A percentile compares a stretch with the other conserved stretches of the same genome.
Conservation (phyloP, 176 grass and related monocot genomes). For the Saccharum officinarum region DNA sequence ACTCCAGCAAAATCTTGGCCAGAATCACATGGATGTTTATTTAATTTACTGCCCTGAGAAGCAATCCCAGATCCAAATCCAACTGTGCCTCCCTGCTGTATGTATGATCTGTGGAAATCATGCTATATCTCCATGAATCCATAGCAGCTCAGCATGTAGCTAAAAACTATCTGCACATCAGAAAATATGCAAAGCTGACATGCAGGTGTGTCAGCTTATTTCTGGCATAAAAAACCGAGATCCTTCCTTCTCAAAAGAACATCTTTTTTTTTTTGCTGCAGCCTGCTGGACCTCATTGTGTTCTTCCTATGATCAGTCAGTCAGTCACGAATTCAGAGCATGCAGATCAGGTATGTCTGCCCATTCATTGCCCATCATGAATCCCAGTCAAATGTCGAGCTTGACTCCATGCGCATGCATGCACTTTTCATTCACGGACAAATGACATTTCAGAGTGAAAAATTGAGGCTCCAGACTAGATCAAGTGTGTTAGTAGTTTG, state of each 20-base stretch:
- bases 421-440: not conserved
- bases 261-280: not conserved
- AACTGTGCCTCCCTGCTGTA: conserved; percentile 5
- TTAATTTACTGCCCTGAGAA: conserved; percentile 33
- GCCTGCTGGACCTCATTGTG: not conserved
- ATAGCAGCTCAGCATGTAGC: conserved; percentile 18
- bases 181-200: conserved; percentile 5
- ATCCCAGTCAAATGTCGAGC: conserved; percentile 43
- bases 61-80: conserved; percentile 49
- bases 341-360: conserved; percentile 25
- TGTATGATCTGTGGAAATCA: conserved; percentile 18
- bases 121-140: not conserved
- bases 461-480: not conserved
- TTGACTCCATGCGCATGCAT: conserved; percentile 40
- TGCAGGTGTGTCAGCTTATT: not conserved
- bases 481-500: not conserved
- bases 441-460: not conserved
- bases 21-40: conserved; percentile 31
- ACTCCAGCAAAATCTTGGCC: conserved; percentile 35
- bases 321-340: conserved; percentile 21
- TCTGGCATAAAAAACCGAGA: conserved; percentile 1
- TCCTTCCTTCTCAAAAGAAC: conserved; percentile 1
- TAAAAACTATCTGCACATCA: not conserved
- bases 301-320: conserved; percentile 26
- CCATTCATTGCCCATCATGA: conserved; percentile 38